Evolutionary conservation across 306 rosid genomes (phyloP).

Genomic region (Styphnolobium japonicum): DNA sequence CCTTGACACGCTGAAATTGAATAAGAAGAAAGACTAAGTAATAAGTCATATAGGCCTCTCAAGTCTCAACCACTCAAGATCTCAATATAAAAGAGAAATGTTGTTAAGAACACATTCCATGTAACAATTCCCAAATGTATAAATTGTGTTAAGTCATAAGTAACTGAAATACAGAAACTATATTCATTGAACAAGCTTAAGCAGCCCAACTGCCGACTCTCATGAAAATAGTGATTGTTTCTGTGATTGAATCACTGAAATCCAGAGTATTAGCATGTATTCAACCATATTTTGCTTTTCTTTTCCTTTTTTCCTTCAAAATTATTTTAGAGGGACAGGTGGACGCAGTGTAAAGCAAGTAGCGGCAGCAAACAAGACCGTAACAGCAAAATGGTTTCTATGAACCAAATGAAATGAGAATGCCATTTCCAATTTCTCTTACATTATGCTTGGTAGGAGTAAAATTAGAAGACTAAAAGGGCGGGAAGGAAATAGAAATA

Average conservation of each 20-base stretch:
- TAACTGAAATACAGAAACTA: not conserved
- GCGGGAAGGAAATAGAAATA: not conserved
- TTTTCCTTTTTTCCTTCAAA: not conserved
- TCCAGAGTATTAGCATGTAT: constrained; percentile 8
- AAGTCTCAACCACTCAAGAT: constrained; percentile 1
- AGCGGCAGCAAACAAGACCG: not conserved
- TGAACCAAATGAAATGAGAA: not conserved
- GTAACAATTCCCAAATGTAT: not conserved
- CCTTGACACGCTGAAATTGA: constrained; percentile 87
- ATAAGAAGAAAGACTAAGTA: not conserved
- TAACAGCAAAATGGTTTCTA: not conserved
- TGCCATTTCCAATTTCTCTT: not conserved
- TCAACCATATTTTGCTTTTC: not conserved
- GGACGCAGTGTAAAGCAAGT: not conserved
- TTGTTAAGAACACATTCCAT: not conserved
- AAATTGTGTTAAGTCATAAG: not conserved
- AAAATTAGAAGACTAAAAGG: not conserved
- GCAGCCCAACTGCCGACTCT: not conserved
- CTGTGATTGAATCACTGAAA: not conserved
- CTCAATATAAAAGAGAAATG: not conserved
- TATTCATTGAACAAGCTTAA: constrained; percentile 17
- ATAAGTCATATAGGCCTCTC: not conserved
- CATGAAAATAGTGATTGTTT: not conserved
- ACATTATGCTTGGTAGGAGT: not conserved
- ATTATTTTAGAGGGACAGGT: not conserved